Evolutionary conservation across 2,329 filamentous ascomycete species (phyloP).

Genomic region (Dactylellina sp.): DNA sequence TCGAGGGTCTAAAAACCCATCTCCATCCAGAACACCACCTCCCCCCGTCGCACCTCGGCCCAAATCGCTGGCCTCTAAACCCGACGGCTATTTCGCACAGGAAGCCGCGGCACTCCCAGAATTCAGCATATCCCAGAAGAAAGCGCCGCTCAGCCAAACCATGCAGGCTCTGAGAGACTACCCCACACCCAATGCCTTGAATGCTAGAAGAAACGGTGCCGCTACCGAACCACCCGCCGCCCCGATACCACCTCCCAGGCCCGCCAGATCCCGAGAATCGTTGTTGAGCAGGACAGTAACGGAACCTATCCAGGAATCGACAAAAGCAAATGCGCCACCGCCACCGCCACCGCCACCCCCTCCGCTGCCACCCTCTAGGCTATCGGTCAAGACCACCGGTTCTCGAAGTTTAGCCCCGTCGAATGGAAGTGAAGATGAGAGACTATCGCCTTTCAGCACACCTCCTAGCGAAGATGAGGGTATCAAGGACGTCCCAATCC

Average conservation of each 20-base stretch:
- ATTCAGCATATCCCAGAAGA: constrained; percentile 52
- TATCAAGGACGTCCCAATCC: constrained; percentile 40
- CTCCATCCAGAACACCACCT: constrained; percentile 56
- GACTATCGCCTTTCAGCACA: constrained; percentile 61
- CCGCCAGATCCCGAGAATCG: constrained; percentile 49
- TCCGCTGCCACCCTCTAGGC: constrained; percentile 57
- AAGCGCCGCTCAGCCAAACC: constrained; percentile 49
- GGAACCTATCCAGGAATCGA: constrained; percentile 25
- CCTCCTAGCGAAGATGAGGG: constrained; percentile 60
- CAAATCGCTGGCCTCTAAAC: constrained; percentile 51
- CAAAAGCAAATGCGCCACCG: constrained; percentile 13
- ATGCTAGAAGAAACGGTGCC: constrained; percentile 38
- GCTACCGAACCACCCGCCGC: constrained; percentile 10
- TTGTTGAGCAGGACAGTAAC: constrained; percentile 23
- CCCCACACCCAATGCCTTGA: constrained; percentile 48
- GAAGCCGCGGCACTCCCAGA: constrained; percentile 28
- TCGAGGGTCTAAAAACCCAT: constrained; percentile 46
- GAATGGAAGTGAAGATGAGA: constrained; percentile 57
- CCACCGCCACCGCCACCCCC: too few species aligned
- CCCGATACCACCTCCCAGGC: constrained; percentile 54
- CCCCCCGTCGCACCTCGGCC: constrained; percentile 57
- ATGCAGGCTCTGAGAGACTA: constrained; percentile 56
- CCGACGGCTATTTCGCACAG: constrained; percentile 38
- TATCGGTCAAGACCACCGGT: constrained; percentile 49
- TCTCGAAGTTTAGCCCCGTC: constrained; percentile 46